Evolutionary conservation across 768 basidiomycete genomes (phyloP).

Genomic region (Lactarius trivialis): DNA sequence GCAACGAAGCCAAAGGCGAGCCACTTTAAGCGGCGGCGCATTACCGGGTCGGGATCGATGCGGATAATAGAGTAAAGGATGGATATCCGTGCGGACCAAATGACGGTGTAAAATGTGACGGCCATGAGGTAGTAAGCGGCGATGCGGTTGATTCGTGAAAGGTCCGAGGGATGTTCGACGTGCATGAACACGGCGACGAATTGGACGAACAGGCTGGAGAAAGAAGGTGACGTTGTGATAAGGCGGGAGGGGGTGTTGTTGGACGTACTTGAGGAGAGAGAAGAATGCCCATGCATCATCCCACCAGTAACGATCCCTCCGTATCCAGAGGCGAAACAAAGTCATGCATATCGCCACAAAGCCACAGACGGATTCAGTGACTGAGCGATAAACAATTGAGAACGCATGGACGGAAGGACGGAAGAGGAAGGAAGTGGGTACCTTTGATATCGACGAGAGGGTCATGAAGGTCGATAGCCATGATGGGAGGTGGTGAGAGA

Average conservation of each 20-base stretch:
- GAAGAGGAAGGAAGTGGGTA: neutral
- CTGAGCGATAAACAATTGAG: constrained; percentile 9
- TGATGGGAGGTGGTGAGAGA: neutral
- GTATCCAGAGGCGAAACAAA: constrained; percentile 23
- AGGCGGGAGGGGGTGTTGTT: neutral
- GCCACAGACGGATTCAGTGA: constrained; percentile 26
- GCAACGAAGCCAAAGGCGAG: constrained; percentile 28
- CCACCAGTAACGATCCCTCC: constrained; percentile 27
- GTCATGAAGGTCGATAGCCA: constrained; percentile 21
- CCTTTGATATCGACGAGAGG: constrained; percentile 22
- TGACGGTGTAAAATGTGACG: constrained; percentile 26
- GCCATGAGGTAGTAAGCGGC: constrained; percentile 30
- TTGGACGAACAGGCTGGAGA: constrained; percentile 23
- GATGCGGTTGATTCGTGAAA: constrained; percentile 23
- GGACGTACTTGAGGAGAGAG: constrained; percentile 22
- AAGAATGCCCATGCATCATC: constrained; percentile 28
- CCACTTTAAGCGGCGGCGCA: constrained; percentile 14
- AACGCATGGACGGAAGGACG: no score
- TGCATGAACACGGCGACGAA: constrained; percentile 27
- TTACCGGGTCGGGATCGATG: constrained; percentile 37
- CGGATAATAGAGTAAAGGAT: constrained; percentile 51
- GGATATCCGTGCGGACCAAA: constrained; percentile 38
- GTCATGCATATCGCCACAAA: constrained; percentile 26
- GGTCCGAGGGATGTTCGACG: constrained; percentile 19
- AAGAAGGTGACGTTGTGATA: neutral